phyloP scores from a whole-genome alignment of 139 green algal genomes.

The Raphidocelis subcapitata region DNA sequence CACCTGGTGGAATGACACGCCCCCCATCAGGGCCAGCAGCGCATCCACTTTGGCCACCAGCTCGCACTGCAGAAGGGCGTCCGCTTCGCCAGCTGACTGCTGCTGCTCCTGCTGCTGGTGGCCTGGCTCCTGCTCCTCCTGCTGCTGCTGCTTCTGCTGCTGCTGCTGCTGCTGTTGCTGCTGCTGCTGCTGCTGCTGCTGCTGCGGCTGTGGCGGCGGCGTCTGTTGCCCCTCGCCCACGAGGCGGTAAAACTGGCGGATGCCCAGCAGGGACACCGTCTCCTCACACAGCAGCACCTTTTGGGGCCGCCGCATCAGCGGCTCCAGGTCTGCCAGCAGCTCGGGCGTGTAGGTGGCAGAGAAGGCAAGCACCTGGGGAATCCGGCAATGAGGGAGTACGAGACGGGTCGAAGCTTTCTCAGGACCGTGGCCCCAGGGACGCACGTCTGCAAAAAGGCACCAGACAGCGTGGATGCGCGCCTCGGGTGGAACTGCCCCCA shows the following conservation, averaged over 20 bases:
- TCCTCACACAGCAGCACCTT: constrained; percentile 65
- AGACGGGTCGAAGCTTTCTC: too few relatives aligned
- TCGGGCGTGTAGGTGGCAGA: constrained; percentile 69
- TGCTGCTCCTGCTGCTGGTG: neutral
- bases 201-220: neutral
- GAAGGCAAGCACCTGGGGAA: constrained; percentile 68
- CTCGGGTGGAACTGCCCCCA: too few relatives aligned
- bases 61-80: neutral
- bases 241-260: constrained; percentile 67
- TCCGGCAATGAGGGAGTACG: neutral
- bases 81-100: neutral
- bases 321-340: constrained; percentile 52
- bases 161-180: constrained; percentile 4
- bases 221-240: constrained; percentile 11
- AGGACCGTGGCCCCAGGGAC: neutral
- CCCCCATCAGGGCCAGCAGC: constrained; percentile 46
- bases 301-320: constrained; percentile 59
- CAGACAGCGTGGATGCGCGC: neutral
- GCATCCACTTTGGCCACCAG: constrained; percentile 38
- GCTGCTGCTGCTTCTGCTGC: neutral
- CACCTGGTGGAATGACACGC: constrained; percentile 65
- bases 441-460: neutral
- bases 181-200: constrained; percentile 28
- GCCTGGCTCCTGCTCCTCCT: neutral
- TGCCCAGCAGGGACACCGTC: constrained; percentile 49